Evolutionary conservation across 352 stramenopile species (phyloP).

Genomic region (Phytophthora lateralis): DNA sequence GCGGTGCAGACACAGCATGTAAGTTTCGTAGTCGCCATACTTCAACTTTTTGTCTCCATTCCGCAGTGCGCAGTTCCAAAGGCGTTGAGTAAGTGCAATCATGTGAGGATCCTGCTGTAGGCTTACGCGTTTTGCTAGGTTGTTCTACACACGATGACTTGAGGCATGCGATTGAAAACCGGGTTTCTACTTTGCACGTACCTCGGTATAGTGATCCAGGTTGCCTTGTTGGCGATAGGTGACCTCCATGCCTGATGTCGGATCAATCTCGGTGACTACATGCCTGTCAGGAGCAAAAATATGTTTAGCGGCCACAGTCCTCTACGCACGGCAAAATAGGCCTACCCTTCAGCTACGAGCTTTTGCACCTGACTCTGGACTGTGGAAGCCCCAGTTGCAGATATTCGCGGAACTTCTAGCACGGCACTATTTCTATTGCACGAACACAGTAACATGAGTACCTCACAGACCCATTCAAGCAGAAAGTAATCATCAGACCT

Average conservation of each 20-base stretch:
- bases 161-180: background rate
- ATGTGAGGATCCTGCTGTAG: slow-evolving; percentile 67
- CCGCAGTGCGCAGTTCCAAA: slow-evolving; percentile 66
- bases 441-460: background rate
- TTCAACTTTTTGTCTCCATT: slow-evolving; percentile 31
- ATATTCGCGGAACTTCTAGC: slow-evolving; percentile 44
- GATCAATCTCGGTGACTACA: slow-evolving; percentile 57
- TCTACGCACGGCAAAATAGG: background rate
- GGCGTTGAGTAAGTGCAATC: slow-evolving; percentile 69
- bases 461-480: background rate
- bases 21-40: slow-evolving; percentile 66
- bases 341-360: slow-evolving; percentile 63
- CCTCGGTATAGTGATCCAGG: slow-evolving; percentile 76
- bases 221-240: slow-evolving; percentile 75
- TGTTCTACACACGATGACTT: slow-evolving; percentile 42
- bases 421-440: slow-evolving; percentile 10
- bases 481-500: slow-evolving; percentile 13
- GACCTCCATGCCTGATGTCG: slow-evolving; percentile 31
- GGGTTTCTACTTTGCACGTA: slow-evolving; percentile 14
- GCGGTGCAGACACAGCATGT: slow-evolving; percentile 77
- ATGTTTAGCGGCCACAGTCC: background rate
- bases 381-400: slow-evolving; percentile 36
- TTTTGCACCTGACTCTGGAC: slow-evolving; percentile 67
- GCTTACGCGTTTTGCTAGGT: slow-evolving; percentile 63
- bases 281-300: slow-evolving; percentile 38